Evolutionary conservation across 2,329 filamentous ascomycete species (phyloP).

Genomic region (Fusarium musae): DNA sequence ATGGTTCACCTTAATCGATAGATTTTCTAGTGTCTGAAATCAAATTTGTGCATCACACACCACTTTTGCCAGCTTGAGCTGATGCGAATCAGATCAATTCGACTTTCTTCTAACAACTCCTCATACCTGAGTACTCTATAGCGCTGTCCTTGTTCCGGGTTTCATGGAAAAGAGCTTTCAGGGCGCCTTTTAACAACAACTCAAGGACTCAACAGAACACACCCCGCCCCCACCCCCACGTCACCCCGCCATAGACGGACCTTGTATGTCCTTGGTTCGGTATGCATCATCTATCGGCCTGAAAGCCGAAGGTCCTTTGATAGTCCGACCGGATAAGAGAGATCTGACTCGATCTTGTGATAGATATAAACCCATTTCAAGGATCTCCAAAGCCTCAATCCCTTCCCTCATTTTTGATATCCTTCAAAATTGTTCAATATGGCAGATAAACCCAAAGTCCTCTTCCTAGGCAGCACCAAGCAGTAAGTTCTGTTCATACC

Average conservation of each 20-base stretch:
- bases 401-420: not conserved
- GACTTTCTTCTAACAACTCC: not conserved
- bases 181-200: conserved; percentile 13
- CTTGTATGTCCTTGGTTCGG: not conserved
- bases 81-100: not conserved
- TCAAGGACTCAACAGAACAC: not conserved
- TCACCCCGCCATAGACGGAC: conserved; percentile 18
- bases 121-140: not conserved
- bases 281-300: conserved; percentile 1
- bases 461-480: conserved; percentile 53
- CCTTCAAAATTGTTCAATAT: conserved; percentile 27
- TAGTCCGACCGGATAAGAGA: not conserved
- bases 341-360: not conserved
- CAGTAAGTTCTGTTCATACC: conserved; percentile 47
- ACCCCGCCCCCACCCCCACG: conserved; percentile 25
- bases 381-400: not conserved
- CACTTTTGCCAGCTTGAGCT: not conserved
- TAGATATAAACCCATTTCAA: not conserved
- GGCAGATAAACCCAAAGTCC: conserved; percentile 50
- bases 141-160: not conserved
- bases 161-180: not conserved
- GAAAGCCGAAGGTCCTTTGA: conserved; percentile 17
- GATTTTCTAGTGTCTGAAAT: conserved; percentile 35
- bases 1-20: conserved; percentile 36
- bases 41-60: not conserved